phyloP scores from a whole-genome alignment of 2,329 filamentous ascomycete species.

The Erysiphe neolycopersici region DNA sequence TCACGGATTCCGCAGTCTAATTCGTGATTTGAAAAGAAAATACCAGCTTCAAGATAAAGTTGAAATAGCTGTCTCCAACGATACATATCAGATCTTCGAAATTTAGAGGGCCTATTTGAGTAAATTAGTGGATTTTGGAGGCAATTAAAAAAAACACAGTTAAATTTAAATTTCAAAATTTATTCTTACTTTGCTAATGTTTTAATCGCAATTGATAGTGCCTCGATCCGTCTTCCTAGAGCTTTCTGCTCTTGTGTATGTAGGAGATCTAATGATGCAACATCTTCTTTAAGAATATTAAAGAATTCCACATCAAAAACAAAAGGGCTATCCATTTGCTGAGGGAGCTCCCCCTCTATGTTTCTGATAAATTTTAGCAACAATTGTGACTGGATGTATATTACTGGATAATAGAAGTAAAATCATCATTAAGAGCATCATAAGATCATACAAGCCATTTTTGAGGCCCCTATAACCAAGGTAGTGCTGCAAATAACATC shows the following conservation, averaged over 20 bases:
- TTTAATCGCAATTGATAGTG: conserved; percentile 37
- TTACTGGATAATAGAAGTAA: too few relatives aligned
- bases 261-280: conserved; percentile 36
- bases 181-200: conserved; percentile 6
- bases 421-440: too few relatives aligned
- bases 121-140: background rate
- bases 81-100: conserved; percentile 38
- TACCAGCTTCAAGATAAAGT: conserved; percentile 48
- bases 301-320: conserved; percentile 62
- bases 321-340: conserved; percentile 22
- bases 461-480: too few relatives aligned
- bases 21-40: conserved; percentile 64
- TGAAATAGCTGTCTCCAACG: conserved; percentile 63
- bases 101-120: conserved; percentile 25
- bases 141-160: background rate
- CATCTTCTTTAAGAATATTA: conserved; percentile 42
- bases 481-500: too few relatives aligned
- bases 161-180: background rate
- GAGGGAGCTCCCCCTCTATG: background rate
- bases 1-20: conserved; percentile 39
- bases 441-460: too few relatives aligned
- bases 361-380: background rate
- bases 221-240: conserved; percentile 34
- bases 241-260: conserved; percentile 33
- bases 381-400: too few relatives aligned